Base-by-base conservation (phyloP, 768 basidiomycete genomes). In the Austroboletus eburneus region DNA sequence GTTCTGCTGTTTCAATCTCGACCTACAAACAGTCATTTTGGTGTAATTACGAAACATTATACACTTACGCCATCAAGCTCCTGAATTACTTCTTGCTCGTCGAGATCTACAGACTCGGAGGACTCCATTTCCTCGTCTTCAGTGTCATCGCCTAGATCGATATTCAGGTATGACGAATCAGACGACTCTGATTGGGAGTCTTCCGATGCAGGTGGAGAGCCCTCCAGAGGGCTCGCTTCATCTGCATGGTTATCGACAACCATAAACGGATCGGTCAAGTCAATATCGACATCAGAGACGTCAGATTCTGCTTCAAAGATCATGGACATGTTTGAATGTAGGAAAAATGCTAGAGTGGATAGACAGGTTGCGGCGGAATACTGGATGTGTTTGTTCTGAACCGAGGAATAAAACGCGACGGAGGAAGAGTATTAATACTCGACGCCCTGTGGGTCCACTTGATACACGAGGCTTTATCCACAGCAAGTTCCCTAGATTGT, bases 131-230 rank as follows among this genome's bases (percentile, higher is more conserved):
- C 59, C 13, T 43, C 49, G 4, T 60, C 55, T 17, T 46, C 51
- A 3, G 27, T 39, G 13, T 50, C 57, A 13, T 48, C 46, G 13
- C n/a, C 46, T 9, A 54, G 50, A 35, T 43, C 52, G 3, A 60
- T 39, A 24, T 60, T 30, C 16, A 57, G 24, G 48, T 49, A 61
- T 20, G 58, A 63, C 2, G 45, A 45, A 34, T 63, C 48, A 6
- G 50, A 63, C 20, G 54, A 42, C 24, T 41, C 48, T 9, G 59
- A 60, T 18, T 30, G 43, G 37, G 18, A 45, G 12, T 55, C 59
- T n/a, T 50, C 55, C n/a, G 16, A 9, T 1, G 7, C 32, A 25
- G 42, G 18, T 14, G 9, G 30, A 9, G 48, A 44, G 24, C 12
- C 47, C 16, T 51, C 50, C n/a, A 9, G 32, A 29, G 25, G 36